Evolutionary conservation across 208 protist species (phyloP).

Genomic region (Leishmania braziliensis): DNA sequence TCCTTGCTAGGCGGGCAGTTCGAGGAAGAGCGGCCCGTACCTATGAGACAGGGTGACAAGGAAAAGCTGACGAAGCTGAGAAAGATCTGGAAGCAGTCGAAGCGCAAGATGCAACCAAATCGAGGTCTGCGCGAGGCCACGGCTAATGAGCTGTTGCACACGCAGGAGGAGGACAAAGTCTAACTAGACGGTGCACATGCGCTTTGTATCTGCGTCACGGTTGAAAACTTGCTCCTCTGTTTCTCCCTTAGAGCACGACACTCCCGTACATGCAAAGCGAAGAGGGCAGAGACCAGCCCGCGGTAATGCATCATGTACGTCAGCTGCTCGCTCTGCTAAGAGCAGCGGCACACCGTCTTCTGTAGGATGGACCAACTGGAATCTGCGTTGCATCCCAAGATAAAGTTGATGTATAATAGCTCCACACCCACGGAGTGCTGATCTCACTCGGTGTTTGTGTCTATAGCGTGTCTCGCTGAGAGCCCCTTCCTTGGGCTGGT

Average conservation of each 20-base stretch:
- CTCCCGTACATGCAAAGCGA: background rate
- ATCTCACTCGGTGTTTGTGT: background rate
- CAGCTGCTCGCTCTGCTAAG: background rate
- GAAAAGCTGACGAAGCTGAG: conserved; percentile 39
- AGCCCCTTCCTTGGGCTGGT: background rate
- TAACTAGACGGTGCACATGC: background rate
- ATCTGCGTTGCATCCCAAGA: background rate
- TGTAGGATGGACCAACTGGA: background rate
- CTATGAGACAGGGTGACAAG: conserved; percentile 1
- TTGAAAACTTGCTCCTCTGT: background rate
- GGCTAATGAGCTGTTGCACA: conserved; percentile 22
- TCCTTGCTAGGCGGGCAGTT: background rate
- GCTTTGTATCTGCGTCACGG: background rate
- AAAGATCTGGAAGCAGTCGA: conserved; percentile 30
- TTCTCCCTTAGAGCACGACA: background rate
- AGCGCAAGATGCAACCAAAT: conserved; percentile 34
- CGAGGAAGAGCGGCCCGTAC: background rate
- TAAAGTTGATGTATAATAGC: background rate
- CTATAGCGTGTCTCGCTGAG: background rate
- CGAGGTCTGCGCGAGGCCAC: conserved; percentile 33
- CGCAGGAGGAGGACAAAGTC: conserved; percentile 13
- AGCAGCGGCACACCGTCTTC: background rate
- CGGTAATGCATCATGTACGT: background rate
- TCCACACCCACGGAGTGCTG: no score
- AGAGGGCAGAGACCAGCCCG: background rate